Evolutionary conservation across 345 rosid species (phyloP).

Genomic region (Salix brachista): DNA sequence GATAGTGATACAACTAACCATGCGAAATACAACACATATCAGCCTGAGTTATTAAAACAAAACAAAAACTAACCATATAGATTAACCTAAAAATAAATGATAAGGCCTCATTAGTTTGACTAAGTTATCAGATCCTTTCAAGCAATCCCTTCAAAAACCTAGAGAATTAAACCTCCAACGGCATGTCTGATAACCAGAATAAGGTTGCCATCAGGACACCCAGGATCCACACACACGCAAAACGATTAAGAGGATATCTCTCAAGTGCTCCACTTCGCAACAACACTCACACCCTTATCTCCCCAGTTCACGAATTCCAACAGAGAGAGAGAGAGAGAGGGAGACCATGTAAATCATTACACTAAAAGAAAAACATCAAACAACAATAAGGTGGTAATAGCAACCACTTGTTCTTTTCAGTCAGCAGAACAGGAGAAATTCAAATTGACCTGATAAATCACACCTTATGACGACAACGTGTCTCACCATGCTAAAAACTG

Average conservation of each 20-base stretch:
- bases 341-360: not conserved
- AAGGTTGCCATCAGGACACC: not conserved
- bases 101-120: not conserved
- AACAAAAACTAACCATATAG: not conserved
- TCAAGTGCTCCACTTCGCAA: not conserved
- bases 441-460: not conserved
- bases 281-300: not conserved
- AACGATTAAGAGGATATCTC: not conserved
- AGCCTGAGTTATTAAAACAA: not conserved
- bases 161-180: not conserved
- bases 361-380: not conserved
- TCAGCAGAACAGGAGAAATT: not conserved
- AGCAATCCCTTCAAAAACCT: not conserved
- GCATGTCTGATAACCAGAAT: too few relatives aligned
- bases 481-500: not conserved
- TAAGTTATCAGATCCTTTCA: constrained; percentile 1
- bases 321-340: not conserved
- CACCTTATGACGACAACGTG: not conserved
- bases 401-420: not conserved
- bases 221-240: not conserved
- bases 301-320: not conserved
- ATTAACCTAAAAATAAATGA: not conserved
- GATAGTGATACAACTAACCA: not conserved
- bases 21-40: not conserved
- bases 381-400: not conserved